Evolutionary conservation across 352 stramenopile genomes (phyloP).

Genomic region (Phytophthora cryptogea): DNA sequence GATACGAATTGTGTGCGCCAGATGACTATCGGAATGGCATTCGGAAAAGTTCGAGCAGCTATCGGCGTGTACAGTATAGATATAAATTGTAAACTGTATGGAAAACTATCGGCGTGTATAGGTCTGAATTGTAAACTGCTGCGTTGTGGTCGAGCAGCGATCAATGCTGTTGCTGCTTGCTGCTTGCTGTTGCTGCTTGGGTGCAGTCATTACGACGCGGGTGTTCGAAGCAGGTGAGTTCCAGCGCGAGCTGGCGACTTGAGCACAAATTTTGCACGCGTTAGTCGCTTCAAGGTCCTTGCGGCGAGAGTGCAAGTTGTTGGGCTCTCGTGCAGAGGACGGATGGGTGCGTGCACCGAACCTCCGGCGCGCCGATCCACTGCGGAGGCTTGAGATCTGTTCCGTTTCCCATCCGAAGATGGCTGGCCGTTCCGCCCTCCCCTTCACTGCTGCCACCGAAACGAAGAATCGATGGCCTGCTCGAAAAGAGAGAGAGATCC

Average conservation of each 20-base stretch:
- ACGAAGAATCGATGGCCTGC: neutral
- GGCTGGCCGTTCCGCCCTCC: constrained; percentile 26
- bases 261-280: constrained; percentile 12
- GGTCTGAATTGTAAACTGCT: neutral
- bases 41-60: neutral
- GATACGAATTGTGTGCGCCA: neutral
- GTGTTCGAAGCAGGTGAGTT: constrained; percentile 3
- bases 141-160: constrained; percentile 1
- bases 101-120: neutral
- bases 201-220: constrained; percentile 2
- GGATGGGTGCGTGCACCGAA: constrained; percentile 15
- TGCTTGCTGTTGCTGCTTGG: neutral
- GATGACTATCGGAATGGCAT: neutral
- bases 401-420: constrained; percentile 31
- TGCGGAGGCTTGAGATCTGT: constrained; percentile 2
- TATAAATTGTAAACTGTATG: neutral
- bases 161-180: neutral
- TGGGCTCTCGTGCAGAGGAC: neutral
- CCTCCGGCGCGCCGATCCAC: constrained; percentile 21
- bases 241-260: constrained; percentile 20
- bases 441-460: constrained; percentile 27
- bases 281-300: constrained; percentile 10
- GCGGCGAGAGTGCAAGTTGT: constrained; percentile 11
- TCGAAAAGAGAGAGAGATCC: neutral
- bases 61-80: neutral